Conservation (phyloP, 2,329 filamentous ascomycete species). For the Penicillium sclerotiorum region DNA sequence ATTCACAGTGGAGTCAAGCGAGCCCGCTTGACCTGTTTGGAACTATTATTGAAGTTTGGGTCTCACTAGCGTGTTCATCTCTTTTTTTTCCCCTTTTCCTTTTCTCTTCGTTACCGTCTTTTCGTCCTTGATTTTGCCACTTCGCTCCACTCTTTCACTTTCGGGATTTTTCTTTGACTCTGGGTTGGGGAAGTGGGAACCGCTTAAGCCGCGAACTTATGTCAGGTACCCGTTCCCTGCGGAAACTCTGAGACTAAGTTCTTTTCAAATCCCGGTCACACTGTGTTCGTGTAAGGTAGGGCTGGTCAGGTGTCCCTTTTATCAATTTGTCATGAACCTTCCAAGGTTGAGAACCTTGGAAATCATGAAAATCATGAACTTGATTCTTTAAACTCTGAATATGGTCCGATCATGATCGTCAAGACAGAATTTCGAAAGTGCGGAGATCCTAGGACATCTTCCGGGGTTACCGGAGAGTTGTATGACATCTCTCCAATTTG, state of each 20-base stretch:
- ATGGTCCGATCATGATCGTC: neutral
- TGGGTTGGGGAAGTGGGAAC: constrained; percentile 8
- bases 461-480: constrained; percentile 8
- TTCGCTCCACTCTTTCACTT: constrained; percentile 6
- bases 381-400: neutral
- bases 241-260: neutral
- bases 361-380: neutral
- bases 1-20: constrained; percentile 16
- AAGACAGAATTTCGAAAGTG: neutral
- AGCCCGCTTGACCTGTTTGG: constrained; percentile 12
- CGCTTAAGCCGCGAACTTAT: constrained; percentile 21
- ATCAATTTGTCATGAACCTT: neutral
- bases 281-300: constrained; percentile 10
- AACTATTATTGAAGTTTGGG: constrained; percentile 27
- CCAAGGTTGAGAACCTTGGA: neutral
- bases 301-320: constrained; percentile 16
- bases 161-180: neutral
- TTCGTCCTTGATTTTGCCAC: constrained; percentile 14
- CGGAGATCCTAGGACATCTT: neutral
- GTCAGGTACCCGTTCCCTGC: constrained; percentile 15
- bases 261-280: constrained; percentile 16
- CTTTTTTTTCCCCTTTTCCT: constrained; percentile 23
- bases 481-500: constrained; percentile 12
- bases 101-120: constrained; percentile 21
- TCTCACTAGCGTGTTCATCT: constrained; percentile 20